Percentiles rank a stretch among this genome's conserved stretches.
These are phyloP conservation scores for Cutaneotrichosporon mucoides DNA, from an alignment of 1,284 basidiomycete species.

Conservation along the genomic window DNA sequence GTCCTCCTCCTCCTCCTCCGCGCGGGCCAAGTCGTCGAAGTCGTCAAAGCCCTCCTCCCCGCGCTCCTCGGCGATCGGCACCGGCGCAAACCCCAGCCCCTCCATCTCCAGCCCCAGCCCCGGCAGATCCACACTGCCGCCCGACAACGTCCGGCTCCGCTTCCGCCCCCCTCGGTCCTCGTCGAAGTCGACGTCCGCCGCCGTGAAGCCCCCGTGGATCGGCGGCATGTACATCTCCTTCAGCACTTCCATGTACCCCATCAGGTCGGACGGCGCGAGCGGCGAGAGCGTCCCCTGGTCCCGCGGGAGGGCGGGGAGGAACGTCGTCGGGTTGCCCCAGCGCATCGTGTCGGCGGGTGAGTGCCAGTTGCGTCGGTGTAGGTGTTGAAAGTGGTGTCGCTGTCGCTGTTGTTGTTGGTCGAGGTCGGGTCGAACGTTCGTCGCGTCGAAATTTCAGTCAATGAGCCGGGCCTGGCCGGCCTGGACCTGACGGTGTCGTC, in stretches of 20 bases:
- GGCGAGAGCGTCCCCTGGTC: conserved; percentile 31
- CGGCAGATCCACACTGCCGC: conserved; percentile 23
- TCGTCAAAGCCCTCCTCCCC: conserved; percentile 14
- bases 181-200: conserved; percentile 23
- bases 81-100: conserved; percentile 23
- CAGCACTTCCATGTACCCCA: conserved; percentile 35
- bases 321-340: conserved; percentile 23
- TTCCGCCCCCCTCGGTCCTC: background rate
- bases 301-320: conserved; percentile 39
- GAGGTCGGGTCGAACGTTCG: too few species aligned
- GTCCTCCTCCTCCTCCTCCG: conserved; percentile 10
- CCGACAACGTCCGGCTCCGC: conserved; percentile 23
- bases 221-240: conserved; percentile 36
- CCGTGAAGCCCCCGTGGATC: conserved; percentile 42
- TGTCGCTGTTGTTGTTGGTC: too few species aligned
- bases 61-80: conserved; percentile 9
- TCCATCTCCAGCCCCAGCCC: conserved; percentile 30
- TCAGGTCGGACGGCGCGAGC: conserved; percentile 25
- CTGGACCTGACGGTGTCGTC: too few species aligned
- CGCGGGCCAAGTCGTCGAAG: conserved; percentile 1
- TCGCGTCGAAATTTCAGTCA: too few species aligned
- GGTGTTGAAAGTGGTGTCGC: background rate
- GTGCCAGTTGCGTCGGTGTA: background rate
- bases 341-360: background rate
- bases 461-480: too few species aligned